Evolutionary conservation across 1,284 basidiomycete species (phyloP).

Genomic region (Cryptococcus jaspeensis): DNA sequence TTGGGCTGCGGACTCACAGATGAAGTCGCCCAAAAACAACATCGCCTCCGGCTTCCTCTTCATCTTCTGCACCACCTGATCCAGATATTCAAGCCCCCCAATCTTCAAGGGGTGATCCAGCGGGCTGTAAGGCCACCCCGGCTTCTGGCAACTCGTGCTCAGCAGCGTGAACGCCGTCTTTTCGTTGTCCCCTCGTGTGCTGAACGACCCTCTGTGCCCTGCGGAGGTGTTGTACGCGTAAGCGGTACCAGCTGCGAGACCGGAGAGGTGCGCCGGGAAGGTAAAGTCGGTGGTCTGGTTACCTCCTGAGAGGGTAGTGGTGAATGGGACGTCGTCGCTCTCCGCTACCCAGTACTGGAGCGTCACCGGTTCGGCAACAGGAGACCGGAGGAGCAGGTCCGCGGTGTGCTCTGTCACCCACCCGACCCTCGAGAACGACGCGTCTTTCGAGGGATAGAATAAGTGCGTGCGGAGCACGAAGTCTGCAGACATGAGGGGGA

Average conservation of each 20-base stretch:
- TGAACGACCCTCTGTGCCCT: slow-evolving; percentile 4
- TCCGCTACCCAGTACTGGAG: neutral
- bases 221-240: slow-evolving; percentile 2
- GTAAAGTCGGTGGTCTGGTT: slow-evolving; percentile 12
- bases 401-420: slow-evolving; percentile 5
- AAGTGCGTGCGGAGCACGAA: slow-evolving; percentile 7
- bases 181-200: neutral
- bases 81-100: slow-evolving; percentile 4
- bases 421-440: slow-evolving; percentile 7
- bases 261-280: neutral
- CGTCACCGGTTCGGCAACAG: neutral
- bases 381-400: neutral
- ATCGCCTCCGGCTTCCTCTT: slow-evolving; percentile 6
- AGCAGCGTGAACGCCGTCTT: slow-evolving; percentile 5
- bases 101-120: slow-evolving; percentile 5
- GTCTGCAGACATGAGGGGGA: slow-evolving; percentile 4
- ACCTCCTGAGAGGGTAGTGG: neutral
- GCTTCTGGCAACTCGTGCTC: slow-evolving; percentile 13
- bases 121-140: slow-evolving; percentile 16
- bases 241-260: slow-evolving; percentile 1
- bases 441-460: neutral
- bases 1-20: slow-evolving; percentile 2
- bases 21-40: slow-evolving; percentile 17
- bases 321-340: neutral
- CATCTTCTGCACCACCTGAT: slow-evolving; percentile 2